A percentile compares a stretch with the other conserved stretches of the same genome.
Conservation (phyloP, 2,329 filamentous ascomycete genomes). For the Pseudogymnoascus destructans region DNA sequence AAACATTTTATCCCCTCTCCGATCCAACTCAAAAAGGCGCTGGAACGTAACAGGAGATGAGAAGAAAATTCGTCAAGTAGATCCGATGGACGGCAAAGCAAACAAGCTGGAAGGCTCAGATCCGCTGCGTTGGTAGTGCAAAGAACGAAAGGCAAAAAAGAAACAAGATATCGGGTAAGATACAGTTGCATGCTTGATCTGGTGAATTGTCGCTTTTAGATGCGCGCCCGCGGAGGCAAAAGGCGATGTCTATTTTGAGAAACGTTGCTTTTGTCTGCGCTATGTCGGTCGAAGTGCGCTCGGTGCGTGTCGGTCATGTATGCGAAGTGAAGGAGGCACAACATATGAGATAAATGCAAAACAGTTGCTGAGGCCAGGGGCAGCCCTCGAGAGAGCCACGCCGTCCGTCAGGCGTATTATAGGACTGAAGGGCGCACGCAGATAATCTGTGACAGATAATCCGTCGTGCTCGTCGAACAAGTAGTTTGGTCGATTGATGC, state of each 20-base stretch:
- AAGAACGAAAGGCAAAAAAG: background rate
- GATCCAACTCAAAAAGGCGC: background rate
- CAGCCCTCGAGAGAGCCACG: conserved; percentile 14
- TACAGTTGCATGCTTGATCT: conserved; percentile 6
- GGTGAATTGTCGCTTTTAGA: background rate
- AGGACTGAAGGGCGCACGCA: background rate
- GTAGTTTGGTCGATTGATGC: conserved; percentile 8
- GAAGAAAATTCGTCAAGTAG: conserved; percentile 3
- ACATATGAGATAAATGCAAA: conserved; percentile 1
- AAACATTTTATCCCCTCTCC: background rate
- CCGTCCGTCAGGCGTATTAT: conserved; percentile 20
- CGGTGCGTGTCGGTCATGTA: background rate
- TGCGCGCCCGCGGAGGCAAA: background rate
- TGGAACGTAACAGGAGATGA: conserved; percentile 3
- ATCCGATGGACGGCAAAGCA: background rate
- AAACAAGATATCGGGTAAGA: conserved; percentile 6
- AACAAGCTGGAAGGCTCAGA: conserved; percentile 5
- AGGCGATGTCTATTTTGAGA: background rate
- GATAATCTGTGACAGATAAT: conserved; percentile 6
- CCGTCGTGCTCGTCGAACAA: conserved; percentile 6
- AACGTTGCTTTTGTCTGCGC: conserved; percentile 2
- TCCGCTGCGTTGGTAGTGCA: background rate
- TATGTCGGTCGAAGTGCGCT: background rate
- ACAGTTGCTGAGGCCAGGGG: conserved; percentile 19
- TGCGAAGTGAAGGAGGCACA: conserved; percentile 3